Evolutionary conservation across 176 grass and related monocot genomes (phyloP), one percentile per base, ranked within the genome.

Genomic region (Bromus sterilis): DNA sequence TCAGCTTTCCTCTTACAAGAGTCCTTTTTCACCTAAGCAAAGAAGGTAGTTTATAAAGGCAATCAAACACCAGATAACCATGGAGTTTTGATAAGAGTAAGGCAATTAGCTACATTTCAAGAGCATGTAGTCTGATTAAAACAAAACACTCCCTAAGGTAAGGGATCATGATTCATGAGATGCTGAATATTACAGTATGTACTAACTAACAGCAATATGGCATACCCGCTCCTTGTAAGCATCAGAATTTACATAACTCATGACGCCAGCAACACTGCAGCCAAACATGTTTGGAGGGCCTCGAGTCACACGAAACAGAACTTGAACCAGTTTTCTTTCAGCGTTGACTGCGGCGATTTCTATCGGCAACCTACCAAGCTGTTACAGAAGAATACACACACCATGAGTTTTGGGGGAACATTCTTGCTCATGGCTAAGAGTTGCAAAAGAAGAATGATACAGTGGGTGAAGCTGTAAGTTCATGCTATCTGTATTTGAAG

Each of bases 291-390:
- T 7, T n/a, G 14, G 25, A 1, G 18, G 3, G 2, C 20, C 4
- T 28, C 9, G 51, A 4, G 64, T 81, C 24, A 70, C 23, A 13
- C 33, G 65, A 21, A 81, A 70, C 11, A 72, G 11, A 81, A 70
- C 8, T 21, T 70, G 9, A n/a, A 25, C 10, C 0, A 41, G 64
- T 56, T 41, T 24, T 34, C 18, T 49, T 8, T 56, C 78, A 12
- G 31, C 64, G 1, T 81, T 64, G n/a, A 70, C 20, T 26, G 65
- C 78, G 20, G 78, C 78, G 28, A 81, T 11, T 81, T 81, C 78
- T 69, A 70, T 39, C 2, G 78, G 65, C 39, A 81, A 70, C 63
- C 78, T 81, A 41, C 39, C 36, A 82, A 82, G 66, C 79, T 82
- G 66, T 71, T 58, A 71, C 25, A 71, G 20, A 29, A 71, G 20